A percentile compares a stretch with the other conserved stretches of the same genome.
phyloP scores from a whole-genome alignment of 495 filamentous ascomycete species.

The Annulohypoxylon maeteangense region DNA sequence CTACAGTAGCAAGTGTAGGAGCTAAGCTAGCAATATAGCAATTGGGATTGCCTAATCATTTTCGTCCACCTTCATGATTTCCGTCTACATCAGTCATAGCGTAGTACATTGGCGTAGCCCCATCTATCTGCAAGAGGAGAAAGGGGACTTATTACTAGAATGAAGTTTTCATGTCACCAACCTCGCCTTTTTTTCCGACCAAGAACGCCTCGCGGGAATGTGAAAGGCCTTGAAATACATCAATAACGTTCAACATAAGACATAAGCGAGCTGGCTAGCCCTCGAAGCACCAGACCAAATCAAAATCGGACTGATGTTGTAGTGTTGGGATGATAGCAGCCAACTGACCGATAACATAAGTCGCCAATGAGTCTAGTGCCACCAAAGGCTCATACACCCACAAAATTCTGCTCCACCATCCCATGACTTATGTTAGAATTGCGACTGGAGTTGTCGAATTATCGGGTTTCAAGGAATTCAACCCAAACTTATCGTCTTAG shows the following conservation, averaged over 20 bases:
- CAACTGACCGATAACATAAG: slow-evolving; percentile 24
- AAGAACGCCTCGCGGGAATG: slow-evolving; percentile 32
- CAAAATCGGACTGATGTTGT: background rate
- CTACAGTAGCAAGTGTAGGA: background rate
- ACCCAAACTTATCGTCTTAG: slow-evolving; percentile 38
- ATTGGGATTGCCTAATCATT: background rate
- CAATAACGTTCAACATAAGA: slow-evolving; percentile 4
- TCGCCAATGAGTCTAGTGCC: slow-evolving; percentile 9
- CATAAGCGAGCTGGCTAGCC: background rate
- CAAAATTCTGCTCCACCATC: background rate
- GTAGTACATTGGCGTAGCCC: background rate
- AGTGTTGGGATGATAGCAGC: background rate
- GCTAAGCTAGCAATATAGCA: slow-evolving; percentile 11
- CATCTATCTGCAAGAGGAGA: background rate
- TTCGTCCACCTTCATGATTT: background rate
- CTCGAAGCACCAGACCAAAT: slow-evolving; percentile 7
- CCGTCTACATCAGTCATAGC: background rate
- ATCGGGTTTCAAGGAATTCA: background rate
- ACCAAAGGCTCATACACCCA: background rate
- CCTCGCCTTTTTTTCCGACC: slow-evolving; percentile 23
- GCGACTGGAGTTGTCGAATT: background rate
- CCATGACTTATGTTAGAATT: background rate
- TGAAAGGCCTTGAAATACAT: slow-evolving; percentile 13
- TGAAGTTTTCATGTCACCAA: background rate
- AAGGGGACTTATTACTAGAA: slow-evolving; percentile 1